Conservation (phyloP, 768 basidiomycete species). For the Naematelia encephala region DNA sequence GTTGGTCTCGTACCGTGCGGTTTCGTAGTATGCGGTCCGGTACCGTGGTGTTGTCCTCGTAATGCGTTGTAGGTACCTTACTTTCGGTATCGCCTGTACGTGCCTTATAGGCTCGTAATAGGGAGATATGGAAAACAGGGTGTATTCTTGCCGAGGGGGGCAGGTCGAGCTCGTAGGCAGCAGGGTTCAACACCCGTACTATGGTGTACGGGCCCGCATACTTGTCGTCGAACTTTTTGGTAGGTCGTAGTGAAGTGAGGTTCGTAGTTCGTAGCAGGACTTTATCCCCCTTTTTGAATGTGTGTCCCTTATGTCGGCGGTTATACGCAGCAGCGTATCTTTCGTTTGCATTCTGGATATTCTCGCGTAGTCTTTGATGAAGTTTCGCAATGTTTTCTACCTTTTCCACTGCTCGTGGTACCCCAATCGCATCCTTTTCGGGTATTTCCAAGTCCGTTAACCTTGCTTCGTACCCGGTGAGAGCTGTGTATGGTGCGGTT, state of each 20-base stretch:
- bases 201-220: constrained; percentile 22
- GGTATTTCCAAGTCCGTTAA: neutral
- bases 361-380: no score
- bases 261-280: neutral
- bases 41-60: no score
- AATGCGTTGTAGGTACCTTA: no score
- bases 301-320: neutral
- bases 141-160: neutral
- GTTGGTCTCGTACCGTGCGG: no score
- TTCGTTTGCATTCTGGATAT: neutral
- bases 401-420: neutral
- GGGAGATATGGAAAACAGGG: neutral
- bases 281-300: neutral
- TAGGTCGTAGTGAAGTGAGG: neutral
- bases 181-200: neutral
- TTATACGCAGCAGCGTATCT: neutral
- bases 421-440: neutral
- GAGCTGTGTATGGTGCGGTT: neutral
- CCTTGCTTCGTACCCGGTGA: neutral
- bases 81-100: no score
- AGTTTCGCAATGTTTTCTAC: neutral
- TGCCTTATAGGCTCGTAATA: neutral
- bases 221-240: constrained; percentile 11
- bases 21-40: no score
- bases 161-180: neutral